A percentile compares a stretch with the other conserved stretches of the same genome.
Conservation (phyloP, 2,329 filamentous ascomycete genomes). For the Mariannaea elegans region DNA sequence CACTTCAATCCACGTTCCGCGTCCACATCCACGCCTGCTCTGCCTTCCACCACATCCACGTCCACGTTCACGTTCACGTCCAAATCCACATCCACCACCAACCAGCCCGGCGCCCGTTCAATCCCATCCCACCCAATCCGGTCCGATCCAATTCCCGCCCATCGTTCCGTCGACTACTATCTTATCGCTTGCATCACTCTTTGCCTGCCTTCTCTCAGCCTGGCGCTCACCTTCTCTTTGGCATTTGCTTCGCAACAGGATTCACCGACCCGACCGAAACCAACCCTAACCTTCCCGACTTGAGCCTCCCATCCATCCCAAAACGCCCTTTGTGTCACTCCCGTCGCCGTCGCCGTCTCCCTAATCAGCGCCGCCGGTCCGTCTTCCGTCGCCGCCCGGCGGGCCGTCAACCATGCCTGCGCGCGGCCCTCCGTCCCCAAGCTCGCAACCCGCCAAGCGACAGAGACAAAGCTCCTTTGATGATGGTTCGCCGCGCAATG, state of each 20-base stretch:
- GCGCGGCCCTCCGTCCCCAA: conserved; percentile 62
- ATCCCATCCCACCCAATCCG: conserved; percentile 21
- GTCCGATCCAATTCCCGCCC: conserved; percentile 22
- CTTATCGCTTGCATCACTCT: conserved; percentile 3
- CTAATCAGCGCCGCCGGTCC: conserved; percentile 28
- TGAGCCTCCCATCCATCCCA: conserved; percentile 4
- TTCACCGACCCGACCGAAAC: conserved; percentile 10
- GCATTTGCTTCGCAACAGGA: conserved; percentile 5
- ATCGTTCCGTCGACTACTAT: conserved; percentile 11
- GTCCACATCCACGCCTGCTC: not conserved
- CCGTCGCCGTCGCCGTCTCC: conserved; percentile 1
- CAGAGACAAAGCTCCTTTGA: conserved; percentile 63
- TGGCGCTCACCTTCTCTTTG: conserved; percentile 13
- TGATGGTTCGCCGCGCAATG: conserved; percentile 52
- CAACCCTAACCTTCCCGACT: conserved; percentile 1
- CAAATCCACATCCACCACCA: not conserved
- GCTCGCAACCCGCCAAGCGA: conserved; percentile 64
- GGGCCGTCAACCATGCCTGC: conserved; percentile 46
- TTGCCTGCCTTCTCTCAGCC: not conserved
- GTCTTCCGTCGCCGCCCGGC: conserved; percentile 39
- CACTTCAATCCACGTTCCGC: conserved; percentile 1
- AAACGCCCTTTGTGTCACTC: conserved; percentile 12
- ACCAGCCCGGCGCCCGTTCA: not conserved
- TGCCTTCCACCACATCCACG: not conserved
- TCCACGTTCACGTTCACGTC: not conserved